Evolutionary conservation across 129 eudicot species (phyloP).

Genomic region (Logfia minima): DNA sequence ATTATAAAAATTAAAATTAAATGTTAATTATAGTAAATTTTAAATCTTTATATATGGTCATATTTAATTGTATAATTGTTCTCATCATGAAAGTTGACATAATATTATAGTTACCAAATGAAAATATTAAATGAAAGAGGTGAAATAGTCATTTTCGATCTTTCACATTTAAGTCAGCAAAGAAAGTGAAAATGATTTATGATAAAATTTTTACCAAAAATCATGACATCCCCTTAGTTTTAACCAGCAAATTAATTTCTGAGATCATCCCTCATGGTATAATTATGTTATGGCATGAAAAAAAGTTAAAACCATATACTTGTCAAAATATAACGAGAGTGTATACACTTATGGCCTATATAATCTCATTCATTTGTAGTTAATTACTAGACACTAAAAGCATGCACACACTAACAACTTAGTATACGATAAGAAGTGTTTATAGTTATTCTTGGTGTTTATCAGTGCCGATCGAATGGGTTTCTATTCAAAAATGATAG

Average conservation of each 20-base stretch:
- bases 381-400: background rate
- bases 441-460: background rate
- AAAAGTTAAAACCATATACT: background rate
- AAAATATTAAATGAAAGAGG: too few relatives aligned
- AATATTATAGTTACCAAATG: too few relatives aligned
- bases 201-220: too few relatives aligned
- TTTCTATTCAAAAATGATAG: background rate
- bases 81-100: too few relatives aligned
- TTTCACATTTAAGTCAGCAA: too few relatives aligned
- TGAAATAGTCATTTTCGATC: too few relatives aligned
- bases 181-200: too few relatives aligned
- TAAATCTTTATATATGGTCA: too few relatives aligned
- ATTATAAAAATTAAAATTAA: too few relatives aligned
- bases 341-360: background rate
- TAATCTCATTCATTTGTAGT: conserved; percentile 6
- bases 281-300: background rate
- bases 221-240: too few relatives aligned
- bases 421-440: background rate
- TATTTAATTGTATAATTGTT: too few relatives aligned
- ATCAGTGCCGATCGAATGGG: conserved; percentile 29
- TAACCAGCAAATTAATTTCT: background rate
- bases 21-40: too few relatives aligned
- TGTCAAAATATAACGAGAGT: background rate
- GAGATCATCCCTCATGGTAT: background rate
- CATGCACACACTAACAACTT: background rate